These are phyloP conservation scores for Periconia macrospinosa DNA, from an alignment of 2,329 filamentous ascomycete species.

Conservation along the genomic window DNA sequence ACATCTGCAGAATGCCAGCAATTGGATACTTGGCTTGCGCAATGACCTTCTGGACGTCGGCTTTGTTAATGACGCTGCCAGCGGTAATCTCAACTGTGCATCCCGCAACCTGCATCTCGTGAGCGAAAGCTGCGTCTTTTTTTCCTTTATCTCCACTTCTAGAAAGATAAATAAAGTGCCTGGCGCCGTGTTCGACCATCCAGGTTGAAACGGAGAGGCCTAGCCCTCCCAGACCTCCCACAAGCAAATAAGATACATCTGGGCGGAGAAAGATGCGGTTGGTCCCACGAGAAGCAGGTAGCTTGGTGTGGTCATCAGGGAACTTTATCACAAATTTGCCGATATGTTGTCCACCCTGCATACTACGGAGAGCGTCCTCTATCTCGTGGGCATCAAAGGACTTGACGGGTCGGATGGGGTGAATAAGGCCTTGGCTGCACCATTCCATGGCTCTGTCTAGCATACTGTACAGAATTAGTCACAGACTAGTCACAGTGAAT, in stretches of 20 bases:
- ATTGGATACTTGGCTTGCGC: neutral
- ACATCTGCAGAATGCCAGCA: slow-evolving; percentile 16
- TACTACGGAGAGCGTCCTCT: slow-evolving; percentile 28
- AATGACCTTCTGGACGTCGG: slow-evolving; percentile 1
- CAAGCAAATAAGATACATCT: slow-evolving; percentile 18
- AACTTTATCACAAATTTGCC: slow-evolving; percentile 18
- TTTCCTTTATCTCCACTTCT: slow-evolving; percentile 6
- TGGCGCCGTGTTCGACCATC: slow-evolving; percentile 22
- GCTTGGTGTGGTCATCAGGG: no score
- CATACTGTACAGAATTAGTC: no score
- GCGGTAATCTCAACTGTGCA: slow-evolving; percentile 10
- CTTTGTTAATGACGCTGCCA: slow-evolving; percentile 2
- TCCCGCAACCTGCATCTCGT: slow-evolving; percentile 12
- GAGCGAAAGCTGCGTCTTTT: slow-evolving; percentile 4
- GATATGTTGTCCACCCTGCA: slow-evolving; percentile 41
- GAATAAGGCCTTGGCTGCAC: neutral
- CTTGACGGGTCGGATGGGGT: slow-evolving; percentile 8
- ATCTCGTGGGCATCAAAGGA: slow-evolving; percentile 26
- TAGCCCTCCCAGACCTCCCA: slow-evolving; percentile 28
- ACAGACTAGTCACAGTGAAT: no score
- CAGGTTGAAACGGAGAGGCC: slow-evolving; percentile 15
- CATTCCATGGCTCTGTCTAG: no score
- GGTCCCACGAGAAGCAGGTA: no score
- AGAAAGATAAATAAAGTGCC: slow-evolving; percentile 17
- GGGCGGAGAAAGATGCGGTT: no score